Evolutionary conservation across 371 early-diverging fungal genomes (phyloP), one percentile per base, ranked within the genome.

Genomic region (Mucor velutinosus): DNA sequence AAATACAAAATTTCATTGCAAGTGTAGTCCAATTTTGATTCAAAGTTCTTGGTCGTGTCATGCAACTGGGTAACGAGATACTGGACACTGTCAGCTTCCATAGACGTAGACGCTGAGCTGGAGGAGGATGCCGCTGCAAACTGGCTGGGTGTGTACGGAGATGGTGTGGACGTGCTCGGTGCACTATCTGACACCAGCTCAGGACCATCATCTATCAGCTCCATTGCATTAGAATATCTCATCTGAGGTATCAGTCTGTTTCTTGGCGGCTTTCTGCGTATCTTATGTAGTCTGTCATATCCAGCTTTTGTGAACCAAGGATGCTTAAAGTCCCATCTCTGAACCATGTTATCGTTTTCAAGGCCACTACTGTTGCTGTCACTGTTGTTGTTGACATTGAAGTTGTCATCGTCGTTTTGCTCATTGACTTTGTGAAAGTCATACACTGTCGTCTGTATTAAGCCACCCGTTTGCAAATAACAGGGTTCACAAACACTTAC

Each of bases 351-450:
- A 14, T 66, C 66, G 3, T 60, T 37, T 17, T 66, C 59, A 21
- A 41, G 45, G 21, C 58, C 61, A 7, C n/a, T 59, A 19, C 47
- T 47, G 47, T 5, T 47, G 47, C 47, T 17, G n/a, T 15, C 7
- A 17, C 11, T 41, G 41, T 37, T 37, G 37, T 37, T 37, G 45
- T 43, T 47, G 47, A 21, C n/a, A 14, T 51, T 51, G 0, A 25
- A 51, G 14, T 23, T 25, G 11, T 19, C 51, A 3, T 51, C 51
- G 7, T 51, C 51, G 12, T 25, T 51, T 51, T 51, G 51, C 17
- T 74, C 74, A 41, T 66, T 67, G 15, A 67, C 60, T 41, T 74
- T 74, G 35, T 74, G 74, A 37, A 74, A 74, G 15, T 66, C 74
- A 33, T 74, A 74, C 74, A 74, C 74, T 74, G 64, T 21, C 1